phyloP scores from a whole-genome alignment of 2,329 filamentous ascomycete species.

The Colletotrichum australisinense region DNA sequence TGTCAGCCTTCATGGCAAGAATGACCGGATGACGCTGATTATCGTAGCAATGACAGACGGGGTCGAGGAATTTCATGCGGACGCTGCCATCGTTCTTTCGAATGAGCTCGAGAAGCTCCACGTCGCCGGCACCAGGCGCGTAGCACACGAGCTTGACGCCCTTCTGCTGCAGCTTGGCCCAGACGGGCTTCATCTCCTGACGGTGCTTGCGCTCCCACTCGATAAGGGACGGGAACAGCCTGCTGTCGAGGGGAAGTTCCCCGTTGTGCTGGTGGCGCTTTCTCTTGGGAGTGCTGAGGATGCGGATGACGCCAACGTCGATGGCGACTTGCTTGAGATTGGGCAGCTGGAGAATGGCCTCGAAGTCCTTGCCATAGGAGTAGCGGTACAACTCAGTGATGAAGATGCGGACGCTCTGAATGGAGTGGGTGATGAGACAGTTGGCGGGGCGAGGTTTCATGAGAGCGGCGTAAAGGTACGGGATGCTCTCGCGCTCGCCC shows the following conservation, averaged over 20 bases:
- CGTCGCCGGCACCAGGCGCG: not conserved
- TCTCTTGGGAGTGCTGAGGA: not conserved
- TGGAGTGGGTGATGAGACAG: not conserved
- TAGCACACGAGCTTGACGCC: not conserved
- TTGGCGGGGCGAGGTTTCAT: not conserved
- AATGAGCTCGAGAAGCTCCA: conserved; percentile 6
- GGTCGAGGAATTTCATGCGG: conserved; percentile 3
- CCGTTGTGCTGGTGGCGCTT: not conserved
- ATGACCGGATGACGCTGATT: not conserved
- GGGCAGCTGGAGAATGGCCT: not conserved
- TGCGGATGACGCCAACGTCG: not conserved
- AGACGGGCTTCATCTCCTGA: not conserved
- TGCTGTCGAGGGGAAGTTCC: not conserved
- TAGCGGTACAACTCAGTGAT: not conserved
- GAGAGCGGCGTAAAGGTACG: not conserved
- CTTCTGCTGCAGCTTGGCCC: not conserved
- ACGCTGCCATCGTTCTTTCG: not conserved
- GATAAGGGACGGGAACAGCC: not conserved
- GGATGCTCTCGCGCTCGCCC: not conserved
- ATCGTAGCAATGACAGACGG: not conserved
- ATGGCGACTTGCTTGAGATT: not conserved
- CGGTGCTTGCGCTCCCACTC: not conserved
- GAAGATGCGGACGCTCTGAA: conserved; percentile 1
- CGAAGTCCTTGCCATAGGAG: not conserved
- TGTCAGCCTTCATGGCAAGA: not conserved